Evolutionary conservation across 805 yeast genomes (phyloP).

Genomic region (Candida arabinofermentans): DNA sequence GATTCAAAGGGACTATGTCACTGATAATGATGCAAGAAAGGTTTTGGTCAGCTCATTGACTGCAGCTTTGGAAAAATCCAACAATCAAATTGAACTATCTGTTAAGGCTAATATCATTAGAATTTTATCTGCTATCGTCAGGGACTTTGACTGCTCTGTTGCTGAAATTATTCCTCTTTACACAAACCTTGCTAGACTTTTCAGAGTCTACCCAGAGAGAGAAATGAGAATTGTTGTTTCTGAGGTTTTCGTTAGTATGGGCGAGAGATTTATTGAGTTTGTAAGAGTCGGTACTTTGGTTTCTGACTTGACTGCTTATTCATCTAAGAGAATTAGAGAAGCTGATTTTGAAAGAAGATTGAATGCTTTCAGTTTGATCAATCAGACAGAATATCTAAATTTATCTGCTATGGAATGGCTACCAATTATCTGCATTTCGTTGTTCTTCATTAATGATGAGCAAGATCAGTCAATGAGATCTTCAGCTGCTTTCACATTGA

Average conservation of each 20-base stretch:
- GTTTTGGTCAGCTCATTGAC: conserved; percentile 55
- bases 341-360: conserved; percentile 78
- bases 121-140: conserved; percentile 52
- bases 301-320: conserved; percentile 65
- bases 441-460: conserved; percentile 71
- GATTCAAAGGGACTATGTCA: conserved; percentile 54
- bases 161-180: conserved; percentile 39
- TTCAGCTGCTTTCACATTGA: conserved; percentile 63
- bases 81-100: conserved; percentile 43
- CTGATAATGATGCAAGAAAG: conserved; percentile 49
- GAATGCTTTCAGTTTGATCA: conserved; percentile 60
- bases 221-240: conserved; percentile 61
- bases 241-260: conserved; percentile 56
- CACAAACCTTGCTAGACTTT: conserved; percentile 36
- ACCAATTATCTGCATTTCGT: conserved; percentile 65
- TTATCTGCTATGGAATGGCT: conserved; percentile 65
- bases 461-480: conserved; percentile 78
- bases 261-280: conserved; percentile 43
- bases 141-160: conserved; percentile 49
- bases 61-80: conserved; percentile 55
- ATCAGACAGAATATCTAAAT: conserved; percentile 44
- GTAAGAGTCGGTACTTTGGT: conserved; percentile 48
- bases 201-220: conserved; percentile 54
- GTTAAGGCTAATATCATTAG: conserved; percentile 56
- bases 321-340: conserved; percentile 58